These are phyloP conservation scores for Xylaria sp. DNA, from an alignment of 2,329 filamentous ascomycete species.

Conservation along the genomic window DNA sequence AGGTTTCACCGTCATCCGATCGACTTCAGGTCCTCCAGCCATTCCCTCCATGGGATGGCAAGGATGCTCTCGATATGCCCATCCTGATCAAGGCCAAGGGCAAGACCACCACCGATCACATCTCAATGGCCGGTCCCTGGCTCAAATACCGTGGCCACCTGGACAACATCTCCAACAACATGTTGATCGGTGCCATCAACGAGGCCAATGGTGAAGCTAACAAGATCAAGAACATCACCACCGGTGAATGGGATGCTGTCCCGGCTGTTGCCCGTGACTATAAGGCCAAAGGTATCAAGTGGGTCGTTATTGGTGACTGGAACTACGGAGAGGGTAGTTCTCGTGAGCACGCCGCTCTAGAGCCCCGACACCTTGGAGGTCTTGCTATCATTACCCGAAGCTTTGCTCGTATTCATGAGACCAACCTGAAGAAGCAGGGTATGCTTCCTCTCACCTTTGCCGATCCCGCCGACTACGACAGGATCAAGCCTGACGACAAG, in stretches of 20 bases:
- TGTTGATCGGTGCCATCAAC: constrained; percentile 98
- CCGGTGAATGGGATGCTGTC: constrained; percentile 84
- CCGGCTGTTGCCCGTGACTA: constrained; percentile 96
- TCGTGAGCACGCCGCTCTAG: constrained; percentile 97
- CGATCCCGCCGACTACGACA: constrained; percentile 96
- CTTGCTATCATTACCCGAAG: constrained; percentile 95
- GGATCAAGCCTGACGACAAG: constrained; percentile 91
- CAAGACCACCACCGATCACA: constrained; percentile 97
- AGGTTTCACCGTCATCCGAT: constrained; percentile 88
- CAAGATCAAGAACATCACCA: constrained; percentile 93
- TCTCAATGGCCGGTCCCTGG: constrained; percentile 97
- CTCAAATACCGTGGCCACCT: constrained; percentile 98
- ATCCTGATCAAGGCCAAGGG: constrained; percentile 97
- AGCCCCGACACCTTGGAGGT: constrained; percentile 96
- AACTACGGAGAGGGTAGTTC: constrained; percentile 99
- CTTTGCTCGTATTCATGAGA: constrained; percentile 99
- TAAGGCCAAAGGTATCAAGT: constrained; percentile 95
- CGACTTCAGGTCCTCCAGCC: constrained; percentile 92
- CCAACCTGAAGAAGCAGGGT: constrained; percentile 99
- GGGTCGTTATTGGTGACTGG: constrained; percentile 99
- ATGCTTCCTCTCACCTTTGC: constrained; percentile 98
- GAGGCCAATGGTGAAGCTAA: constrained; percentile 96
- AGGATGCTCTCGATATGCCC: constrained; percentile 84
- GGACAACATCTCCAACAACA: constrained; percentile 99
- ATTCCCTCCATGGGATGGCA: constrained; percentile 90